Evolutionary conservation across 2,329 filamentous ascomycete species (phyloP).

Genomic region (Stachybotrys chartarum): DNA sequence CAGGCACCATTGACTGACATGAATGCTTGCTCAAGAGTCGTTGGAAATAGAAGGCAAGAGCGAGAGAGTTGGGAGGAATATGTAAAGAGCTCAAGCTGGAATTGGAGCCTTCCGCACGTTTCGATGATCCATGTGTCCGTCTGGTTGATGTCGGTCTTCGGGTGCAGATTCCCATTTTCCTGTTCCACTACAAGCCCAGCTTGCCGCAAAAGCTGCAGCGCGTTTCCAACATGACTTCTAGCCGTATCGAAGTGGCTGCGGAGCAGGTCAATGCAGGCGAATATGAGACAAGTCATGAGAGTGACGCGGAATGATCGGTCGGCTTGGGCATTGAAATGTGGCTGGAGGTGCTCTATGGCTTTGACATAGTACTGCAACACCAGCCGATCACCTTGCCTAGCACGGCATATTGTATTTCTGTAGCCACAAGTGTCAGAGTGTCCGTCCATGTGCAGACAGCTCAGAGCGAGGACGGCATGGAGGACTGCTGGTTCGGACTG

Average conservation of each 20-base stretch:
- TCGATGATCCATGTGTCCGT: constrained; percentile 36
- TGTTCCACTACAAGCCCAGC: constrained; percentile 5
- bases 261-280: constrained; percentile 24
- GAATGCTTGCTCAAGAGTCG: constrained; percentile 2
- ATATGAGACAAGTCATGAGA: constrained; percentile 29
- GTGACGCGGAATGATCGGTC: constrained; percentile 25
- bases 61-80: constrained; percentile 9
- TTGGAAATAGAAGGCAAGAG: constrained; percentile 3
- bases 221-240: constrained; percentile 33
- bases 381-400: not conserved
- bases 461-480: constrained; percentile 31
- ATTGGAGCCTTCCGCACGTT: constrained; percentile 25
- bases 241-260: constrained; percentile 28
- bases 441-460: constrained; percentile 21
- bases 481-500: constrained; percentile 27
- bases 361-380: constrained; percentile 26
- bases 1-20: constrained; percentile 11
- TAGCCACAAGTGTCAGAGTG: constrained; percentile 8
- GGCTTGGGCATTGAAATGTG: constrained; percentile 18
- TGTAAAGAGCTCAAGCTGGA: constrained; percentile 17
- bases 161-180: constrained; percentile 5
- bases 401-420: not conserved
- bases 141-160: not conserved
- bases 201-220: constrained; percentile 28
- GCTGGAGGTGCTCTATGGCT: constrained; percentile 27